Percentiles rank a stretch among this genome's conserved stretches.
Evolutionary conservation across 1,284 basidiomycete species (phyloP).

Genomic region (Puccinia polysora): DNA sequence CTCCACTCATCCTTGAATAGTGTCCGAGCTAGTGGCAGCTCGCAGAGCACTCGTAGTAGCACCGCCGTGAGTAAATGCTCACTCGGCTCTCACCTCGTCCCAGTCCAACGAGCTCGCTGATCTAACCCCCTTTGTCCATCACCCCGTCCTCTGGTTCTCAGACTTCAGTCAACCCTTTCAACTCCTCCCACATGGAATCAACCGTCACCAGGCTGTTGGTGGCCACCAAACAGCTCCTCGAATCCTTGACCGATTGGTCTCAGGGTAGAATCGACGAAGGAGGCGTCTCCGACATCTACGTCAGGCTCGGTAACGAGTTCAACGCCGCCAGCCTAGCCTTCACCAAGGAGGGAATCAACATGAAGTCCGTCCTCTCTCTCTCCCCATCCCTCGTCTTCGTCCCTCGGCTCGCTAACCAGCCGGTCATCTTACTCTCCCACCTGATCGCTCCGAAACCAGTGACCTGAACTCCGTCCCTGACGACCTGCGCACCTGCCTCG

Average conservation of each 20-base stretch:
- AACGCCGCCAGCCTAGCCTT: slow-evolving; percentile 89
- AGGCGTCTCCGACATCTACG: slow-evolving; percentile 92
- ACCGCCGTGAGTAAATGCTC: slow-evolving; percentile 6
- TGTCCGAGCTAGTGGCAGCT: slow-evolving; percentile 27
- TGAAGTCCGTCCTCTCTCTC: slow-evolving; percentile 64
- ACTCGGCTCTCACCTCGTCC: too few relatives aligned
- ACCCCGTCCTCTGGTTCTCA: too few relatives aligned
- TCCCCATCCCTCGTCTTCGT: too few relatives aligned
- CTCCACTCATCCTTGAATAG: background rate
- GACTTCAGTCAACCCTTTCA: slow-evolving; percentile 25
- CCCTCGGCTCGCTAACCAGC: too few relatives aligned
- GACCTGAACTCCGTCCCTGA: slow-evolving; percentile 83
- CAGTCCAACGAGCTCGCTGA: too few relatives aligned
- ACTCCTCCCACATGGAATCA: slow-evolving; percentile 64
- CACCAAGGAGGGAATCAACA: slow-evolving; percentile 75
- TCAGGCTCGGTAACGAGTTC: slow-evolving; percentile 93
- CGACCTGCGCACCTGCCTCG: slow-evolving; percentile 80
- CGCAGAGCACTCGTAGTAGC: slow-evolving; percentile 24
- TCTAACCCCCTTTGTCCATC: too few relatives aligned
- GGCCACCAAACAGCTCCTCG: slow-evolving; percentile 88
- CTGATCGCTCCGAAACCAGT: slow-evolving; percentile 56
- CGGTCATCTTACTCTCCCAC: background rate
- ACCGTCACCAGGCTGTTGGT: slow-evolving; percentile 89
- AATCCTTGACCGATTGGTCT: slow-evolving; percentile 85
- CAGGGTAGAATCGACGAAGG: slow-evolving; percentile 68